phyloP scores from a whole-genome alignment of 2,329 filamentous ascomycete species.

The Aphanocladium album region DNA sequence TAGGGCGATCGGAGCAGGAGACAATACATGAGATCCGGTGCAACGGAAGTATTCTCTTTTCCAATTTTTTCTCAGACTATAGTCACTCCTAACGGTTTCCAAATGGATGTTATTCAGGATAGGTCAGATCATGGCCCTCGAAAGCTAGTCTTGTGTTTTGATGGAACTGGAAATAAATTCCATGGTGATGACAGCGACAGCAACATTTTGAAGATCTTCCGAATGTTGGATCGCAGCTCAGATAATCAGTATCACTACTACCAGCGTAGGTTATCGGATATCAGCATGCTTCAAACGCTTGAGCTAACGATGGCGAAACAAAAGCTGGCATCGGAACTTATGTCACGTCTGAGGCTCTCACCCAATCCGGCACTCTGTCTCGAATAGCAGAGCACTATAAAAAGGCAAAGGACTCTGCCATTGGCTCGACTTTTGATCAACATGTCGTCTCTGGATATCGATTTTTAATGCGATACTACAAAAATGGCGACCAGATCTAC shows the following conservation, averaged over 20 bases:
- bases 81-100: neutral
- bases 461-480: constrained; percentile 71
- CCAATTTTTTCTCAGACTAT: neutral
- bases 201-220: constrained; percentile 66
- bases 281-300: neutral
- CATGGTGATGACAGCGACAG: constrained; percentile 58
- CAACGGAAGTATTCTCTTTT: neutral
- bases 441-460: constrained; percentile 81
- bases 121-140: constrained; percentile 16
- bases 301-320: constrained; percentile 5
- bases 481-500: constrained; percentile 59
- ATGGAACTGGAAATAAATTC: constrained; percentile 61
- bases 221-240: constrained; percentile 61
- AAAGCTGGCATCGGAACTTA: constrained; percentile 69
- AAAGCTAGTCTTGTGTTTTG: constrained; percentile 58
- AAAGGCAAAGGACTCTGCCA: constrained; percentile 72
- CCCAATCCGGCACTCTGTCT: constrained; percentile 50
- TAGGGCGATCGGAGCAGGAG: no score
- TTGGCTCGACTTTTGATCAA: constrained; percentile 75
- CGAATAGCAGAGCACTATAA: constrained; percentile 61
- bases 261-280: constrained; percentile 43
- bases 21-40: neutral
- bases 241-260: constrained; percentile 61
- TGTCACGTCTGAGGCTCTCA: constrained; percentile 55
- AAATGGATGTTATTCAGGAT: constrained; percentile 9